Conservation (phyloP, 176 grass and related monocot species). For the Musa schizocarpa region DNA sequence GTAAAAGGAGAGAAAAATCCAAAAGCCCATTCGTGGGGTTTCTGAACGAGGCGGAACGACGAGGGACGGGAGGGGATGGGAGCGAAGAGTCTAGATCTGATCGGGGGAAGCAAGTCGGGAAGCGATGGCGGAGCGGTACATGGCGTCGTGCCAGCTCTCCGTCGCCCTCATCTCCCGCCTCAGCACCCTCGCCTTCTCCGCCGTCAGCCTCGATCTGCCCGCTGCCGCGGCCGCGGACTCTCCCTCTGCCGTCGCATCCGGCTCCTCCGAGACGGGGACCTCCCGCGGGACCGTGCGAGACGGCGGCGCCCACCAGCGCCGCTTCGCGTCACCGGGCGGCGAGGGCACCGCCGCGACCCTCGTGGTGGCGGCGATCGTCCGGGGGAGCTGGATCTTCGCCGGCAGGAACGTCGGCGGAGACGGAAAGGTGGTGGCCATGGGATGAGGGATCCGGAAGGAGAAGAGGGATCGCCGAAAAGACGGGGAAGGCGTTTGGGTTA, state of each 20-base stretch:
- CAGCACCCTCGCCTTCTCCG: slow-evolving; percentile 27
- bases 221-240: not conserved
- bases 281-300: not conserved
- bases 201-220: slow-evolving; percentile 11
- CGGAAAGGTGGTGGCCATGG: not conserved
- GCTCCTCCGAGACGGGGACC: not conserved
- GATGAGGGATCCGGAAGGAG: not conserved
- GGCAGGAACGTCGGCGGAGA: not conserved
- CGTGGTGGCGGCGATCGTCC: not conserved
- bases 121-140: slow-evolving; percentile 30
- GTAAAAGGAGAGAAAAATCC: slow-evolving; percentile 7
- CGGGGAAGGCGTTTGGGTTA: not conserved
- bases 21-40: not conserved
- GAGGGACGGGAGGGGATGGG: not conserved
- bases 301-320: slow-evolving; percentile 17
- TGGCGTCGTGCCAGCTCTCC: slow-evolving; percentile 18
- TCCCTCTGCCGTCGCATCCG: not conserved
- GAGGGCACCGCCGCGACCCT: not conserved
- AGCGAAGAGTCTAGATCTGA: not conserved
- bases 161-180: slow-evolving; percentile 25
- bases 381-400: not conserved
- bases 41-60: not conserved
- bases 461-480: not conserved
- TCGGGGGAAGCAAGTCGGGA: slow-evolving; percentile 20
- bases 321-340: not conserved